A percentile compares a stretch with the other conserved stretches of the same genome.
phyloP scores from a whole-genome alignment of 306 rosid genomes.

The Sicyos edulis region DNA sequence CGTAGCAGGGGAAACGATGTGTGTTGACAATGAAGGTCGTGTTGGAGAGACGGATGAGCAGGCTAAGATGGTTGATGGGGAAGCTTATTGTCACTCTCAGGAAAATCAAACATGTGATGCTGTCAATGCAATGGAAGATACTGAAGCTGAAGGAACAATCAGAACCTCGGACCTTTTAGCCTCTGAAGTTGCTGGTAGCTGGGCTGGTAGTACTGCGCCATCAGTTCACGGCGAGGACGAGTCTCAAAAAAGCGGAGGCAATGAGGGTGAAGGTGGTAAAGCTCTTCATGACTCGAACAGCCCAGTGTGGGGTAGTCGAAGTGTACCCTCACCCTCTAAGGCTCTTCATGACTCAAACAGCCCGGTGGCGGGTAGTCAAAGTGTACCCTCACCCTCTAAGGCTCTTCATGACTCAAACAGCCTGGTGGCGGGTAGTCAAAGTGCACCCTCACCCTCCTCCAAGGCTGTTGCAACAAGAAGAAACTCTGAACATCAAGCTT shows the following conservation, averaged over 20 bases:
- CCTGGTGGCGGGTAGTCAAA: conserved; percentile 61
- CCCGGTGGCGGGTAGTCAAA: conserved; percentile 61
- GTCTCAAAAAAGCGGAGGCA: conserved; percentile 47
- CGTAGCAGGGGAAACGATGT: conserved; percentile 62
- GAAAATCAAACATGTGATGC: conserved; percentile 40
- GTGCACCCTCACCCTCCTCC: conserved; percentile 23
- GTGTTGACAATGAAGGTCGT: conserved; percentile 58
- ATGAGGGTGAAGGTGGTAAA: conserved; percentile 39
- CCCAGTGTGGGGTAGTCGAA: conserved; percentile 60
- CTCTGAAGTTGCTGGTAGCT: conserved; percentile 89
- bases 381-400: conserved; percentile 17
- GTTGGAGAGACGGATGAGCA: conserved; percentile 56
- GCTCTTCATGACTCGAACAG: conserved; percentile 42
- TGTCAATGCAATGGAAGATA: conserved; percentile 47
- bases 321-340: conserved; percentile 19
- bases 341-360: conserved; percentile 41
- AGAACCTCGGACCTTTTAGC: conserved; percentile 74
- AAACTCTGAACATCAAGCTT: conserved; percentile 53
- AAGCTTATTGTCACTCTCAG: conserved; percentile 36
- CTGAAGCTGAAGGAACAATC: conserved; percentile 51
- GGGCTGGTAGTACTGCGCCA: conserved; percentile 85
- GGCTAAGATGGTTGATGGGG: conserved; percentile 34
- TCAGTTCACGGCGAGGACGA: conserved; percentile 65
- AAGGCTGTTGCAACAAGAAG: conserved; percentile 32
- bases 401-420: conserved; percentile 41